Evolutionary conservation across 495 filamentous ascomycete species (phyloP).

Genomic region (Thermothielavioides terrestris): DNA sequence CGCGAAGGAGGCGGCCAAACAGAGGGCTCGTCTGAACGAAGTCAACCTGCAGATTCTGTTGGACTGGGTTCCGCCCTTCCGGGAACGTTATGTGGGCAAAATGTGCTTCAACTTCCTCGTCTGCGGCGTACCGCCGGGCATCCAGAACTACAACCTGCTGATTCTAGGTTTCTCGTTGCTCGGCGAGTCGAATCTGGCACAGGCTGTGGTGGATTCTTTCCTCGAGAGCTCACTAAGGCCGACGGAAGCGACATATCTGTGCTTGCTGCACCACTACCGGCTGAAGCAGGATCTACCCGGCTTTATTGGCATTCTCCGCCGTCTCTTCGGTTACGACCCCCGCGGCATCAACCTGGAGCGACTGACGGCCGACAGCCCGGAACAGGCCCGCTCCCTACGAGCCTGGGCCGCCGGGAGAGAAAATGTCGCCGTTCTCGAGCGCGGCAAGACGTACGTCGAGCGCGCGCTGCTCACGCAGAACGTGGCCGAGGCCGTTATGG

Average conservation of each 20-base stretch:
- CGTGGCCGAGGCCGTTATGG: conserved; percentile 29
- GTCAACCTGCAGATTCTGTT: conserved; percentile 28
- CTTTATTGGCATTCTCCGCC: conserved; percentile 31
- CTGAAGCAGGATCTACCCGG: conserved; percentile 28
- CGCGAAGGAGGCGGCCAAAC: neutral
- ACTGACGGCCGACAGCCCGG: conserved; percentile 5
- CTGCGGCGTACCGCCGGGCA: conserved; percentile 46
- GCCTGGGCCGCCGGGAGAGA: conserved; percentile 13
- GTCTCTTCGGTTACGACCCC: conserved; percentile 27
- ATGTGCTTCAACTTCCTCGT: conserved; percentile 61
- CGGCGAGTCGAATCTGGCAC: conserved; percentile 41
- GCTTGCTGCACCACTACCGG: conserved; percentile 49
- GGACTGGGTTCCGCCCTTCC: conserved; percentile 12
- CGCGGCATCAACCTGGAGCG: conserved; percentile 19
- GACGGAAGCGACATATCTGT: conserved; percentile 45
- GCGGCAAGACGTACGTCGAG: conserved; percentile 21
- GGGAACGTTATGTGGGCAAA: conserved; percentile 38
- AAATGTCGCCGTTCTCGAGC: conserved; percentile 6
- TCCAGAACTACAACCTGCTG: conserved; percentile 59
- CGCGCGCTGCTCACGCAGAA: conserved; percentile 17
- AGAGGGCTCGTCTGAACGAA: conserved; percentile 25
- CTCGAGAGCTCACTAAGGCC: conserved; percentile 42
- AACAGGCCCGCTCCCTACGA: neutral
- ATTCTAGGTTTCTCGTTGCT: conserved; percentile 49
- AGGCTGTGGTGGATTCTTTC: conserved; percentile 45